Conservation (phyloP, 2,329 filamentous ascomycete genomes). For the Penicillium psychrosexuale region DNA sequence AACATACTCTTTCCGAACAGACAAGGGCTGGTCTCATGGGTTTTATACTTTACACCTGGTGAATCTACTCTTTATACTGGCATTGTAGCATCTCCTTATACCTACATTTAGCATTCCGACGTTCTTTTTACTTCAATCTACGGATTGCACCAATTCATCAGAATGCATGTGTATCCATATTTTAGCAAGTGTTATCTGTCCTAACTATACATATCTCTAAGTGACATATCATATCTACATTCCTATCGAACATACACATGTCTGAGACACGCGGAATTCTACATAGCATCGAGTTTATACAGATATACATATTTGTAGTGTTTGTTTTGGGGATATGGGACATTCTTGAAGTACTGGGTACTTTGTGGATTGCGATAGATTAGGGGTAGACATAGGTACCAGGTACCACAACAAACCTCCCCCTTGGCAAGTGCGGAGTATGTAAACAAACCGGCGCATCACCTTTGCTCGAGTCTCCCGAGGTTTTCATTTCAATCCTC, state of each 20-base stretch:
- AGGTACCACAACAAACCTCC: conserved; percentile 26
- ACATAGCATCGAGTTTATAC: background rate
- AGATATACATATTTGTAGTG: conserved; percentile 5
- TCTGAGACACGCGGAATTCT: conserved; percentile 18
- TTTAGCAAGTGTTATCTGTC: background rate
- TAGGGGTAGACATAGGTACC: conserved; percentile 1
- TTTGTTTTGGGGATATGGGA: background rate
- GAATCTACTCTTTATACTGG: conserved; percentile 17
- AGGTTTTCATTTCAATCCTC: background rate
- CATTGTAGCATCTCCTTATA: conserved; percentile 17
- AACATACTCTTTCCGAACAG: background rate
- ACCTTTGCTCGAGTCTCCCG: background rate
- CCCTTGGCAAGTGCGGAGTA: conserved; percentile 26
- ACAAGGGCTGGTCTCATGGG: conserved; percentile 6
- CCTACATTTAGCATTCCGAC: conserved; percentile 17
- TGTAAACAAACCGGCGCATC: conserved; percentile 21
- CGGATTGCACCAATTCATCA: background rate
- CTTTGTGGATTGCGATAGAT: background rate
- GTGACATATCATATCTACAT: background rate
- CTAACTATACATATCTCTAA: background rate
- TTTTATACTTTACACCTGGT: conserved; percentile 18
- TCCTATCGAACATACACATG: conserved; percentile 5
- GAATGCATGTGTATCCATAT: background rate
- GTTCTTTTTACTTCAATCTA: background rate
- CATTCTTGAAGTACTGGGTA: conserved; percentile 13